Percentiles rank a stretch among this genome's conserved stretches.
phyloP scores from a whole-genome alignment of 345 rosid species.

The Punica granatum region DNA sequence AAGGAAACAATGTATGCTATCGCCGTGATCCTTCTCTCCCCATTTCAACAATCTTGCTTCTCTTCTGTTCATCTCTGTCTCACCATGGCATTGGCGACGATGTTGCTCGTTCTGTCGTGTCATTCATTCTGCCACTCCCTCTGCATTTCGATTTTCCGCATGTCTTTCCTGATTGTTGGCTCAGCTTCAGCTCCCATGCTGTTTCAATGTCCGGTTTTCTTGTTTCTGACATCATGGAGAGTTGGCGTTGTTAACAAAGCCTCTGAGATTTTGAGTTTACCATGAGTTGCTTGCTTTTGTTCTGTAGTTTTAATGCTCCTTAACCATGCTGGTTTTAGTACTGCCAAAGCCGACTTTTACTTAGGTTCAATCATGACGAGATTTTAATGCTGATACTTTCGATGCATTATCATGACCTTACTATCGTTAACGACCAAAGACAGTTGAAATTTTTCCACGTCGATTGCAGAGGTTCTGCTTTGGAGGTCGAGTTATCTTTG shows the following conservation, averaged over 20 bases:
- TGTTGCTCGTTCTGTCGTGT: background rate
- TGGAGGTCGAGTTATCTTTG: conserved; percentile 76
- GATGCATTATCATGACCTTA: background rate
- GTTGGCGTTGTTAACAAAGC: too few relatives aligned
- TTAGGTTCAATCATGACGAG: background rate
- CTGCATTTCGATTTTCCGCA: background rate
- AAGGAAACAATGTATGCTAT: conserved; percentile 49
- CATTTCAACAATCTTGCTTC: background rate
- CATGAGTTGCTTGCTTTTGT: too few relatives aligned
- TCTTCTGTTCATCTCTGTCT: background rate
- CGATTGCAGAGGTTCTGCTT: conserved; percentile 61
- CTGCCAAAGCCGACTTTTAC: too few relatives aligned
- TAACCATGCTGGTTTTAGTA: too few relatives aligned
- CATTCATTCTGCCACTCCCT: background rate
- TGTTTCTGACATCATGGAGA: background rate
- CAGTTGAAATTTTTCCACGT: background rate
- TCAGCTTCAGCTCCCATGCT: background rate
- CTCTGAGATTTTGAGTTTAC: too few relatives aligned
- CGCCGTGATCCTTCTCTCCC: background rate
- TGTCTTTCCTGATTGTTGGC: background rate
- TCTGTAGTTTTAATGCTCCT: too few relatives aligned
- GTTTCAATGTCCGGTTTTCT: background rate
- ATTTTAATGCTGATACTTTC: background rate
- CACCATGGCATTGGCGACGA: background rate
- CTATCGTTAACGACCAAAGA: background rate